These are phyloP conservation scores for Jatropha podagrica DNA, from an alignment of 441 rosid species.

Conservation along the genomic window DNA sequence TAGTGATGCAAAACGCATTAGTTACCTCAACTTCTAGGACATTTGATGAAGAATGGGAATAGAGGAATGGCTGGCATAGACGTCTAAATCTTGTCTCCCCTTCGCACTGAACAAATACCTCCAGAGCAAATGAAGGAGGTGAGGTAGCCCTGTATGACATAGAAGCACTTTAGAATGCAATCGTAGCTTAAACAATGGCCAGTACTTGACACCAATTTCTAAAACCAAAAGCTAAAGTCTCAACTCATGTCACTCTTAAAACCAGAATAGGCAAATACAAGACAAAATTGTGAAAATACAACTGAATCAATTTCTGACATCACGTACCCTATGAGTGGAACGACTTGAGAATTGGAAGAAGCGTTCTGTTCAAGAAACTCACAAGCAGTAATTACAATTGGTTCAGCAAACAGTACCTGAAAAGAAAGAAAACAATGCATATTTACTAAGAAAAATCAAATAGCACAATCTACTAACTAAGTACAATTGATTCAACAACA, in stretches of 20 bases:
- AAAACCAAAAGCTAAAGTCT: neutral
- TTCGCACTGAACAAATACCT: constrained; percentile 91
- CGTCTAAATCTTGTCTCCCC: constrained; percentile 96
- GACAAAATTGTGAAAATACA: neutral
- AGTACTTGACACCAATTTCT: neutral
- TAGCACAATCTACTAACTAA: too few species aligned
- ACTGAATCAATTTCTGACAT: neutral
- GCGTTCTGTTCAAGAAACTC: constrained; percentile 95
- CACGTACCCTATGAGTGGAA: constrained; percentile 79
- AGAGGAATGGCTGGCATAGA: constrained; percentile 93
- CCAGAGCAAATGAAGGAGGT: constrained; percentile 98
- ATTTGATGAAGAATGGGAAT: constrained; percentile 95
- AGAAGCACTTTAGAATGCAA: neutral
- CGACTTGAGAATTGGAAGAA: constrained; percentile 75
- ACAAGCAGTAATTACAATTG: constrained; percentile 87
- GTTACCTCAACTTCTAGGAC: constrained; percentile 95
- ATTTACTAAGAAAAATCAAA: neutral
- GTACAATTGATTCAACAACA: neutral
- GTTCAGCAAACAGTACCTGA: constrained; percentile 92
- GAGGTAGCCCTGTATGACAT: constrained; percentile 72
- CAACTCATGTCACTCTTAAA: neutral
- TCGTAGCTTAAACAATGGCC: neutral
- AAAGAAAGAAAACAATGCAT: constrained; percentile 7
- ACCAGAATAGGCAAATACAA: neutral
- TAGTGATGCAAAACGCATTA: neutral